Evolutionary conservation across 2,329 filamentous ascomycete species (phyloP).

Genomic region (Trichophyton verrucosum): DNA sequence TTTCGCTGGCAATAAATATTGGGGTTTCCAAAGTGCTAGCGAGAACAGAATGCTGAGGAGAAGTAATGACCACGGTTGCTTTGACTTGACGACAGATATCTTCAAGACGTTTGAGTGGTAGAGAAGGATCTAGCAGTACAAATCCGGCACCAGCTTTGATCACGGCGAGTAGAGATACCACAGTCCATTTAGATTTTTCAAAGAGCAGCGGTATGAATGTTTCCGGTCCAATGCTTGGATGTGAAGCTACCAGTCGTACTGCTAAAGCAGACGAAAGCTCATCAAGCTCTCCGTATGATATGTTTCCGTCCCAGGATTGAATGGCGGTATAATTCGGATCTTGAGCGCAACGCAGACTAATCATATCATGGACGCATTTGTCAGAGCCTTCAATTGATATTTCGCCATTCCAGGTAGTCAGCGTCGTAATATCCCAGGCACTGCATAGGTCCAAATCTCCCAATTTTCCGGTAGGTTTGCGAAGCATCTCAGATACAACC

Average conservation of each 20-base stretch:
- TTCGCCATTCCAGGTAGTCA: background rate
- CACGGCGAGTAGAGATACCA: slow-evolving; percentile 19
- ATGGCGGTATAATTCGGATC: slow-evolving; percentile 10
- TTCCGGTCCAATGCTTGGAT: slow-evolving; percentile 17
- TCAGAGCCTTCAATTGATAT: background rate
- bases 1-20: background rate
- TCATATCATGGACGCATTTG: background rate
- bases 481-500: slow-evolving; percentile 3
- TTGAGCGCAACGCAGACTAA: background rate
- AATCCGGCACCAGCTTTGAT: slow-evolving; percentile 21
- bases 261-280: slow-evolving; percentile 14
- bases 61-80: slow-evolving; percentile 4
- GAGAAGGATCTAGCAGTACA: slow-evolving; percentile 19
- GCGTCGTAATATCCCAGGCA: background rate
- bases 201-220: slow-evolving; percentile 19
- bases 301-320: slow-evolving; percentile 15
- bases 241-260: slow-evolving; percentile 14
- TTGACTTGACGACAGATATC: slow-evolving; percentile 6
- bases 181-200: slow-evolving; percentile 21
- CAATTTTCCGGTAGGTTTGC: background rate
- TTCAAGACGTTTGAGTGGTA: slow-evolving; percentile 23
- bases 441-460: background rate
- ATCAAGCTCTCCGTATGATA: slow-evolving; percentile 12
- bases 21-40: background rate
- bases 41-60: background rate